phyloP scores from a whole-genome alignment of 2,329 filamentous ascomycete species.

The Diaporthe ilicicola region DNA sequence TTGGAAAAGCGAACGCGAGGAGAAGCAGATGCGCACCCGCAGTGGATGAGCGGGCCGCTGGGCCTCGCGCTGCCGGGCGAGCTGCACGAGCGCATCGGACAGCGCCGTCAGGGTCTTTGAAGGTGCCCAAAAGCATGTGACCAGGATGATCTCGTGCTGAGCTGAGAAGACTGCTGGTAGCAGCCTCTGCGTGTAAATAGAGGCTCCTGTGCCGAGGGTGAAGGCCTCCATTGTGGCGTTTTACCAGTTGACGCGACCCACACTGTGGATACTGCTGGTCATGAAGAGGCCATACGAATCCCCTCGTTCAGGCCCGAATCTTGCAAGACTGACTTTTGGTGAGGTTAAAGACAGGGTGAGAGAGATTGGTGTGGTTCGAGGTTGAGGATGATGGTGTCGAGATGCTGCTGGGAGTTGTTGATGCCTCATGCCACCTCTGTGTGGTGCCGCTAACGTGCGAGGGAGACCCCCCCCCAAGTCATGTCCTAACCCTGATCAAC shows the following conservation, averaged over 20 bases:
- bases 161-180: slow-evolving; percentile 69
- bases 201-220: slow-evolving; percentile 65
- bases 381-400: not conserved
- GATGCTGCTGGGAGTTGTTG: not conserved
- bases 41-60: slow-evolving; percentile 47
- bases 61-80: slow-evolving; percentile 54
- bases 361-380: not conserved
- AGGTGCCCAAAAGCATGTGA: slow-evolving; percentile 84
- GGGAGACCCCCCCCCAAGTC: too few species aligned
- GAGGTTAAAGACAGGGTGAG: not conserved
- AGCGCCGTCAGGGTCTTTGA: slow-evolving; percentile 70
- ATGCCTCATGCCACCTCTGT: not conserved
- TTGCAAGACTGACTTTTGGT: too few species aligned
- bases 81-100: slow-evolving; percentile 61
- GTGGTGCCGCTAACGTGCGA: not conserved
- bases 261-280: not conserved
- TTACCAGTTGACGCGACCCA: too few species aligned
- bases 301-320: not conserved
- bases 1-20: slow-evolving; percentile 75
- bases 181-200: slow-evolving; percentile 63
- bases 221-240: slow-evolving; percentile 47
- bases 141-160: slow-evolving; percentile 73
- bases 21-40: slow-evolving; percentile 78
- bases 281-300: too few species aligned
- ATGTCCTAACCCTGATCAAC: slow-evolving; percentile 6